Evolutionary conservation across 164 flowering plant genomes (phyloP), one percentile per base, ranked within the genome.

Genomic region (Chimonanthus praecox): DNA sequence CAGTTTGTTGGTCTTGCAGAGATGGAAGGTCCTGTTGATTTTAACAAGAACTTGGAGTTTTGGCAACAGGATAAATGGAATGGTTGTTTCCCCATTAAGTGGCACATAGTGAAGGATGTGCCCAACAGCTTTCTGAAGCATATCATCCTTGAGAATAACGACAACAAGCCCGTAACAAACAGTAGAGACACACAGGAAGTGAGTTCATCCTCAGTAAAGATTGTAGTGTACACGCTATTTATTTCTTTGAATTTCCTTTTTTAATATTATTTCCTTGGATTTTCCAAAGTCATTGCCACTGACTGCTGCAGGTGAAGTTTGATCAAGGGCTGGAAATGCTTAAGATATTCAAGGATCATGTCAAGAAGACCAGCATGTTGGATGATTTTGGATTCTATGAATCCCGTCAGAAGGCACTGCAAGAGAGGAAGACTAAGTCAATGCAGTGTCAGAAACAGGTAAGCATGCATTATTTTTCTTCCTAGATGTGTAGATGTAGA

Each of bases 21-120:
- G 80, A 92, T 92, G 98, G 75, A 78, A 5, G 94, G 97, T 2
- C 84, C 90, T 9, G 98, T 92, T 81, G 98, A 92, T 80, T 92
- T 92, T 72, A 66, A 88, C 75, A 92, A 90, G 80, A 88, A 67
- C 66, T 73, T 88, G 45, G 98, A 92, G 58, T 88, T 87, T 73
- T 92, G 97, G 98, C 98, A 93, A 61, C 98, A 93, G 74, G 97
- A 93, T 80, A 91, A 88, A 80, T 93, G 98, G 98, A 88, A 80
- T 79, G 98, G 98, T 47, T 83, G 87, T 68, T 93, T 93, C 79
- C 87, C 97, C 50, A 82, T 93, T 9, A 90, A 89, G 89, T 93
- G 98, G 98, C 97, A 91, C 65, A 84, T 93, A 61, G 87, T 93
- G 0, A 93, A 91, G 82, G 98, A 93, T 78, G 84, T 93, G 3